Conservation (phyloP, 257 asterid species). For the Salvia miltiorrhiza region DNA sequence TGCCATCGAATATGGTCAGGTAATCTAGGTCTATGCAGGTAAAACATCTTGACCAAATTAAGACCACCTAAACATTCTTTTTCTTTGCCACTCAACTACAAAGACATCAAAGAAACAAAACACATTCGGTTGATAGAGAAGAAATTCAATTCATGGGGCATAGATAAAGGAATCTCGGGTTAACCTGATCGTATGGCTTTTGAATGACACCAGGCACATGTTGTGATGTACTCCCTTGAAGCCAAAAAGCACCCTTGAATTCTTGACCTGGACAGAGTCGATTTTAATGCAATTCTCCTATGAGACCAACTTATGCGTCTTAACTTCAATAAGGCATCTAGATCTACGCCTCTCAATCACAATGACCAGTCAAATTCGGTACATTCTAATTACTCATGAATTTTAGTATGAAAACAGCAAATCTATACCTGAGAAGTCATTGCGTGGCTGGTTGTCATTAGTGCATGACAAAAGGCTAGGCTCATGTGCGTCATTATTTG, state of each 20-base stretch:
- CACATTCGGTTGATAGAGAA: conserved; percentile 5
- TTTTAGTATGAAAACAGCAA: neutral
- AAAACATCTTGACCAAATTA: neutral
- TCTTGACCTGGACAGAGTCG: conserved; percentile 40
- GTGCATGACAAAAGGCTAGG: conserved; percentile 19
- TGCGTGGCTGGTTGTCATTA: conserved; percentile 1
- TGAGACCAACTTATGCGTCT: neutral
- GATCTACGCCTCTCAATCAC: neutral
- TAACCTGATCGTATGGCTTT: conserved; percentile 42
- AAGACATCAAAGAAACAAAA: neutral
- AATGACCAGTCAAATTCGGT: neutral
- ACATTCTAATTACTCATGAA: conserved; percentile 2
- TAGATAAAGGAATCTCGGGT: neutral
- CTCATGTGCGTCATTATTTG: conserved; percentile 14
- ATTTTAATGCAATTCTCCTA: conserved; percentile 3
- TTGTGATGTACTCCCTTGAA: conserved; percentile 31
- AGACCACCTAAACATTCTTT: neutral
- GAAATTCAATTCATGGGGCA: neutral
- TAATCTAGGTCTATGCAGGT: neutral
- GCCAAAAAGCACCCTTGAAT: conserved; percentile 32
- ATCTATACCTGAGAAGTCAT: conserved; percentile 18
- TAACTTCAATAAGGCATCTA: neutral
- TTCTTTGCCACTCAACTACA: conserved; percentile 1
- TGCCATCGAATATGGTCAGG: neutral
- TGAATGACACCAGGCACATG: conserved; percentile 27